phyloP scores from a whole-genome alignment of 495 filamentous ascomycete species.

The Xylaria acuta region DNA sequence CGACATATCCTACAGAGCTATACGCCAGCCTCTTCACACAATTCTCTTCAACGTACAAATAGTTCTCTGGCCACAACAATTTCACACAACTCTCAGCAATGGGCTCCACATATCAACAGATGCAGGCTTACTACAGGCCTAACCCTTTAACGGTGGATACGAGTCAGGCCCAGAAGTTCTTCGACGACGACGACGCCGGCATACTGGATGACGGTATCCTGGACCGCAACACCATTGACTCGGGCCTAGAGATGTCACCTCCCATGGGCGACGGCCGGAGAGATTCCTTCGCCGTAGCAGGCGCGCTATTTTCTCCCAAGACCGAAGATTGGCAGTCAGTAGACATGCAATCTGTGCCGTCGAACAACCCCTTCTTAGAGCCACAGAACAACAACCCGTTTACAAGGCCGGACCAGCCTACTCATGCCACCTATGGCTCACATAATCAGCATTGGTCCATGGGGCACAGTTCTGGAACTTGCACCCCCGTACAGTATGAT shows the following conservation, averaged over 20 bases:
- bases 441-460: conserved; percentile 65
- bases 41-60: conserved; percentile 31
- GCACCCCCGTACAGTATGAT: conserved; percentile 63
- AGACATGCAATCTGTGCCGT: conserved; percentile 62
- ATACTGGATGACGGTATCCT: conserved; percentile 88
- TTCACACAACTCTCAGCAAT: conserved; percentile 49
- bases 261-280: conserved; percentile 69
- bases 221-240: conserved; percentile 67
- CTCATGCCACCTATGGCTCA: conserved; percentile 47
- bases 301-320: conserved; percentile 75
- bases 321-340: conserved; percentile 72
- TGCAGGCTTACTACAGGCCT: conserved; percentile 68
- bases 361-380: conserved; percentile 69
- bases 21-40: conserved; percentile 36
- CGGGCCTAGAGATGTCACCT: conserved; percentile 72
- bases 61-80: conserved; percentile 33
- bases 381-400: conserved; percentile 58
- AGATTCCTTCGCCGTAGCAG: conserved; percentile 72
- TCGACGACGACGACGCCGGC: conserved; percentile 81
- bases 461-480: conserved; percentile 61
- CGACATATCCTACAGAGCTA: conserved; percentile 39
- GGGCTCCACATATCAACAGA: conserved; percentile 56
- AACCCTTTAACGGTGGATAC: conserved; percentile 68
- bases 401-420: conserved; percentile 39
- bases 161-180: conserved; percentile 62